Evolutionary conservation across 805 yeast genomes (phyloP).

Genomic region (Nakazawaea molendinolei): DNA sequence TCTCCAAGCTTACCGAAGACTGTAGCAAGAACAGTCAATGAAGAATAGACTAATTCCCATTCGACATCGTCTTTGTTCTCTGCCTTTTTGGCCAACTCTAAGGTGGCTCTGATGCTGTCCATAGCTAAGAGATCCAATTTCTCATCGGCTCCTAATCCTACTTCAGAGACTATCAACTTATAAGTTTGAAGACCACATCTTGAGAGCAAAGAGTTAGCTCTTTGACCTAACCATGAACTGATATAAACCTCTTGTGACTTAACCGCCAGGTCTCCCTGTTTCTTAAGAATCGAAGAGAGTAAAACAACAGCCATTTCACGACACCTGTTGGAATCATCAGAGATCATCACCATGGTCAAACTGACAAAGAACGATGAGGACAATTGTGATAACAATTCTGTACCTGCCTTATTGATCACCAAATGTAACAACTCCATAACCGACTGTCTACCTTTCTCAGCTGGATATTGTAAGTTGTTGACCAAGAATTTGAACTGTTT

Average conservation of each 20-base stretch:
- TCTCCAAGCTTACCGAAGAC: conserved; percentile 31
- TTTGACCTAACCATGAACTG: conserved; percentile 58
- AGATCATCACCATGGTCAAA: conserved; percentile 65
- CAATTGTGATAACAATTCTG: conserved; percentile 50
- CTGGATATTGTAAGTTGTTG: conserved; percentile 74
- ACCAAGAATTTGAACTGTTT: conserved; percentile 78
- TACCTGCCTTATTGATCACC: conserved; percentile 59
- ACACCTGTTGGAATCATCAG: conserved; percentile 74
- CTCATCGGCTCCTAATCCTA: conserved; percentile 33
- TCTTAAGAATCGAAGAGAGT: conserved; percentile 46
- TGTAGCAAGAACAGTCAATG: conserved; percentile 45
- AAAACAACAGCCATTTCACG: conserved; percentile 75
- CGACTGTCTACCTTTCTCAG: conserved; percentile 81
- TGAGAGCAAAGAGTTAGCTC: conserved; percentile 41
- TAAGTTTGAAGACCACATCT: conserved; percentile 73
- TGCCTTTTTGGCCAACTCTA: conserved; percentile 24
- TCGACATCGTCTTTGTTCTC: conserved; percentile 36
- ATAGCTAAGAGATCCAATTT: conserved; percentile 34
- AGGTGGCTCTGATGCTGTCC: conserved; percentile 17
- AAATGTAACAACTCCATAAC: conserved; percentile 81
- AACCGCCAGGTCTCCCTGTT: conserved; percentile 30
- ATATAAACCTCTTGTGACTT: conserved; percentile 35
- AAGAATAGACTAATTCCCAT: conserved; percentile 77
- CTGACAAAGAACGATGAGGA: conserved; percentile 79
- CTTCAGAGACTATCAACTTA: conserved; percentile 48